A percentile compares a stretch with the other conserved stretches of the same genome.
Conservation (phyloP, 2,329 filamentous ascomycete genomes). For the Colletotrichum magnum region DNA sequence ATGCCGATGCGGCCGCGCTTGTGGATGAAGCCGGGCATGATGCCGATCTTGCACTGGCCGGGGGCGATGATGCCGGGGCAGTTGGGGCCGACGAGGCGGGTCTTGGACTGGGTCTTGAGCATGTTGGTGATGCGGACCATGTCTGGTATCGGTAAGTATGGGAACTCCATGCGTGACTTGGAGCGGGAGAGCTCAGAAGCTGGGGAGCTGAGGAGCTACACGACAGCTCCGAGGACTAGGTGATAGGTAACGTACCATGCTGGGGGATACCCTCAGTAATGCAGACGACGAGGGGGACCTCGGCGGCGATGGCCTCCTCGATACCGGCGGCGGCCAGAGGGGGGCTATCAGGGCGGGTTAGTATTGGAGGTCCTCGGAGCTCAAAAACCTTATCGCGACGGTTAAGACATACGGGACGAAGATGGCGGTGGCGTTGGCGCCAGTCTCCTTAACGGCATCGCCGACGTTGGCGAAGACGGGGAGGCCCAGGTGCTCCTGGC, state of each 20-base stretch:
- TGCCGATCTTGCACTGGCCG: slow-evolving; percentile 99
- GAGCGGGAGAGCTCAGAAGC: not conserved
- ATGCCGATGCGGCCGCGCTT: slow-evolving; percentile 99
- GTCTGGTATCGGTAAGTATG: slow-evolving; percentile 66
- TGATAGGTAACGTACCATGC: slow-evolving; percentile 75
- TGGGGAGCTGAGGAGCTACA: not conserved
- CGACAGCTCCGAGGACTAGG: not conserved
- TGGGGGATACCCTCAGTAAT: slow-evolving; percentile 99
- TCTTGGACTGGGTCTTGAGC: slow-evolving; percentile 97
- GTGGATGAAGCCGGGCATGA: slow-evolving; percentile 99
- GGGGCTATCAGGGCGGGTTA: slow-evolving; percentile 69
- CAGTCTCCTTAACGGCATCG: slow-evolving; percentile 91
- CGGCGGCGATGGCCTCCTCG: slow-evolving; percentile 93
- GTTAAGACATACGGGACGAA: slow-evolving; percentile 88
- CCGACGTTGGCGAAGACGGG: slow-evolving; percentile 93
- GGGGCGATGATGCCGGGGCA: slow-evolving; percentile 96
- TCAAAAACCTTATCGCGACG: slow-evolving; percentile 8
- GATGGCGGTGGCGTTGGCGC: slow-evolving; percentile 92
- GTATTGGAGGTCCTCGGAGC: slow-evolving; percentile 67
- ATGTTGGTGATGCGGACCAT: slow-evolving; percentile 99
- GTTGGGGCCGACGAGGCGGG: slow-evolving; percentile 95
- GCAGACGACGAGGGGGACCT: slow-evolving; percentile 95
- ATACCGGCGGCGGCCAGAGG: slow-evolving; percentile 94
- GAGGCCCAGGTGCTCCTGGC: slow-evolving; percentile 87
- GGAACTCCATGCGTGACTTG: not conserved